These are phyloP conservation scores for Quercus berberidifolia DNA, from an alignment of 306 rosid species.

Conservation along the genomic window DNA sequence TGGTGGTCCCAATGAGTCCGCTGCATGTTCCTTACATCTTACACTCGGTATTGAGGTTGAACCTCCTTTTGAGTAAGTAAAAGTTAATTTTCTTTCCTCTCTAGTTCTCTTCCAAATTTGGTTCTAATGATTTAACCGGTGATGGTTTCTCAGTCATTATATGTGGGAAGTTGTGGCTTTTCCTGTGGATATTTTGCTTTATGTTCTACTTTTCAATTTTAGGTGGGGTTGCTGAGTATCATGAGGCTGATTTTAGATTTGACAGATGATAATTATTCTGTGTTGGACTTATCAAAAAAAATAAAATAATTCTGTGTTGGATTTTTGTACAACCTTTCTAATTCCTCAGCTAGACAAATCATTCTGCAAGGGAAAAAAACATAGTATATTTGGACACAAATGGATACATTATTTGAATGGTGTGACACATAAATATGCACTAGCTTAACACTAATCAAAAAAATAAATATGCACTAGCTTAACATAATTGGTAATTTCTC, in stretches of 20 bases:
- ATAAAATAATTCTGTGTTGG: not conserved
- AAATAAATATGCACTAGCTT: not conserved
- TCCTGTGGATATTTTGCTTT: not conserved
- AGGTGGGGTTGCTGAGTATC: not conserved
- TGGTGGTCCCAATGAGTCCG: slow-evolving; percentile 33
- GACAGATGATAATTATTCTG: not conserved
- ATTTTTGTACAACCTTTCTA: not conserved
- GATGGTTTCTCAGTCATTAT: not conserved
- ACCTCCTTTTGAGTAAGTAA: slow-evolving; percentile 85
- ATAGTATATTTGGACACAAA: not conserved
- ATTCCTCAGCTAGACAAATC: not conserved
- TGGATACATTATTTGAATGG: not conserved
- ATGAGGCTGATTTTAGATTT: not conserved
- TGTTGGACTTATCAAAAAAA: not conserved
- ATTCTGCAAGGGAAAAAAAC: not conserved
- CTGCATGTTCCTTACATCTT: slow-evolving; percentile 66
- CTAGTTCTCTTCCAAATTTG: slow-evolving; percentile 2
- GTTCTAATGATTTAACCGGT: slow-evolving; percentile 2
- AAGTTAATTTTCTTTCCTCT: slow-evolving; percentile 13
- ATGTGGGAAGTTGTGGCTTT: not conserved
- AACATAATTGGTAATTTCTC: not conserved
- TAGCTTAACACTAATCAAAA: not conserved
- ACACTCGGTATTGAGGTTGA: slow-evolving; percentile 86
- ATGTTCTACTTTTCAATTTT: not conserved
- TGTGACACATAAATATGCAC: not conserved